Evolutionary conservation across 352 stramenopile species (phyloP), one percentile per base, ranked within the genome.

Genomic region (Phytophthora podocarpi): DNA sequence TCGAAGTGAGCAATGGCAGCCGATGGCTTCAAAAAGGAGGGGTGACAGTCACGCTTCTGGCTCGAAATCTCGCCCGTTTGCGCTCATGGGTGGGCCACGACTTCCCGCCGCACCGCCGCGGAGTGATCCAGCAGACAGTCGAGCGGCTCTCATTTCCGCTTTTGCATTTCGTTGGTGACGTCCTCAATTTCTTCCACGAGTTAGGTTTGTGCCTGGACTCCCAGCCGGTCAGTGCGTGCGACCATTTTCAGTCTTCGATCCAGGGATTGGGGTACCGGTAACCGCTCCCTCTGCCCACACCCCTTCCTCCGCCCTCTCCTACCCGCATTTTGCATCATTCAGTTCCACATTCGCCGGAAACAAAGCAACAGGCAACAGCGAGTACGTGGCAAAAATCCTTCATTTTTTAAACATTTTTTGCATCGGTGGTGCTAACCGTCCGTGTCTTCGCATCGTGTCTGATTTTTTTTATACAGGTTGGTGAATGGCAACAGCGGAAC

Each of bases 401-500:
- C n/a, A n/a, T n/a, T n/a, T n/a, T n/a, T 50, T 26, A 26, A 50
- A 39, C 24, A 23, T 12, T 23, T 21, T 41, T 2, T 27, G n/a
- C n/a, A n/a, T 7, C 18, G 16, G 16, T 42, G n/a, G 35, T 42
- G 28, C 37, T 59, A 35, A 59, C n/a, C n/a, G n/a, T n/a, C 27
- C 30, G 34, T n/a, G 16, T 50, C 27, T 31, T 51, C 7, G 7
- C 36, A 26, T 65, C 37, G 34, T 41, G 24, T 3, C n/a, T n/a
- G n/a, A n/a, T 28, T 26, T 26, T 13, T 51, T 18, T 21, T 43
- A 23, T 20, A 34, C 43, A 64, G 55, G 28, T 39, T 35, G 4
- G 58, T 73, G 59, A 51, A 73, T 70, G 59, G 50, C 52, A 62
- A 59, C 26, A 48, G 37, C 53, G 40, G 27, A 20, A 41, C 49